Base-by-base conservation (phyloP, 176 grass and related monocot species). In the Carex parvula region DNA sequence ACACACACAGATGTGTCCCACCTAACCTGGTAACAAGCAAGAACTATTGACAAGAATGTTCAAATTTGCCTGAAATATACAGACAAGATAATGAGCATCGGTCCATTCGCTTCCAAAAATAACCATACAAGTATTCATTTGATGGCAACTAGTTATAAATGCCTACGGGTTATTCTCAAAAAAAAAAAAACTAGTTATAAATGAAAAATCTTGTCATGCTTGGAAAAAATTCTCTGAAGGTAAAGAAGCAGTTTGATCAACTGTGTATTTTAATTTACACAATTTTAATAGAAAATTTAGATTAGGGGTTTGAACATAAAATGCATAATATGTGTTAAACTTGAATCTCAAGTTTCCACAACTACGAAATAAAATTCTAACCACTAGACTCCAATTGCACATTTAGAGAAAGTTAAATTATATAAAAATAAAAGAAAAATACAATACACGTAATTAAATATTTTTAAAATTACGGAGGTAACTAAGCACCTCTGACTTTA, bases 11-110 rank as follows among this genome's bases (percentile, higher is more conserved):
- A 44, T 0, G 57, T 55, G 46, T 83, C 63, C 39, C 41, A 68
- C 46, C 80, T 65, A 82, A 48, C 60, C 12, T 15, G 60, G 59
- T 82, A 24, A 82, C 20, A 83, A 66, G 8, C 15, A 82, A 67
- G 21, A 41, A 32, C 21, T 53, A 82, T 54, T 18, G 55, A 30
- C 61, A 50, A 37, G 22, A 7, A 55, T 66, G 42, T 50, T 66
- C 66, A 82, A 30, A 24, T 83, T 54, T 83, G 80, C 62, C 44
- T 53, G 64, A 83, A 69, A 83, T 83, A 66, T 24, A 44, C 80
- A 55, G 48, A 66, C 80, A 83, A 83, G 14, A 6, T 22, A 83
- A 24, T 8, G 10, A 64, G 63, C 61, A 83, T 32, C 9, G 39
- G 58, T 81, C 44, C 18, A 75, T 65, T 83, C 16, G 7, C 39